Conservation (phyloP, 2,329 filamentous ascomycete species). For the Nemania sp. region DNA sequence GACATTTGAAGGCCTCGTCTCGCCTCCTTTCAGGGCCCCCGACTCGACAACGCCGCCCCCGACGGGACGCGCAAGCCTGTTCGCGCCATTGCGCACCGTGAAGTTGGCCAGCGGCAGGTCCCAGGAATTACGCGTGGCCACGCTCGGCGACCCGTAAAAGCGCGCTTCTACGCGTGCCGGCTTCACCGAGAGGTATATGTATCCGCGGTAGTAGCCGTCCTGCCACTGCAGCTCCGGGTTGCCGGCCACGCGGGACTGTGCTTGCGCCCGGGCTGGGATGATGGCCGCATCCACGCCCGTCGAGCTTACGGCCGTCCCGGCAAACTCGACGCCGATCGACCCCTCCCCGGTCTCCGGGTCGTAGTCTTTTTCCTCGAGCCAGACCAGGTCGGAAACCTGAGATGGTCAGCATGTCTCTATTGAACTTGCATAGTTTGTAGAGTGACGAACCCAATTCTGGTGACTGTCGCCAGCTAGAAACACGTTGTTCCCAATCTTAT, state of each 20-base stretch:
- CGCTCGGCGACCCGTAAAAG: constrained; percentile 65
- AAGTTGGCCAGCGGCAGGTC: constrained; percentile 73
- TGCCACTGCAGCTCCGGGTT: constrained; percentile 74
- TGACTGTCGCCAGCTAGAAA: constrained; percentile 74
- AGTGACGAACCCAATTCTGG: constrained; percentile 59
- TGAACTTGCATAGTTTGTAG: not conserved
- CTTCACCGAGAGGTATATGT: constrained; percentile 67
- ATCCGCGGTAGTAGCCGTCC: constrained; percentile 74
- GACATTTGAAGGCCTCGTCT: constrained; percentile 55
- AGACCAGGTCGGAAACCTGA: constrained; percentile 56
- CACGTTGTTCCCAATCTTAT: constrained; percentile 73
- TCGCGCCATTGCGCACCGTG: constrained; percentile 65
- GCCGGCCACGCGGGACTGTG: constrained; percentile 33
- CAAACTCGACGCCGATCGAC: constrained; percentile 66
- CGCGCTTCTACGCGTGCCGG: constrained; percentile 62
- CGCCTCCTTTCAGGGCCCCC: constrained; percentile 58
- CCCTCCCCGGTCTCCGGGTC: constrained; percentile 57
- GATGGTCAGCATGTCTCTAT: constrained; percentile 6
- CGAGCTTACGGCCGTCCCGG: constrained; percentile 68
- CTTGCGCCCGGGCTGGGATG: constrained; percentile 52
- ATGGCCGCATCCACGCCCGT: constrained; percentile 64
- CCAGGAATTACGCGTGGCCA: constrained; percentile 62
- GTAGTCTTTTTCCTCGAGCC: constrained; percentile 60
- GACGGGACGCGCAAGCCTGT: constrained; percentile 54
- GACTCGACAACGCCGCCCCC: constrained; percentile 53